Conservation (phyloP, 1,139 yeast species). For the Saccharomyces uvarum region DNA sequence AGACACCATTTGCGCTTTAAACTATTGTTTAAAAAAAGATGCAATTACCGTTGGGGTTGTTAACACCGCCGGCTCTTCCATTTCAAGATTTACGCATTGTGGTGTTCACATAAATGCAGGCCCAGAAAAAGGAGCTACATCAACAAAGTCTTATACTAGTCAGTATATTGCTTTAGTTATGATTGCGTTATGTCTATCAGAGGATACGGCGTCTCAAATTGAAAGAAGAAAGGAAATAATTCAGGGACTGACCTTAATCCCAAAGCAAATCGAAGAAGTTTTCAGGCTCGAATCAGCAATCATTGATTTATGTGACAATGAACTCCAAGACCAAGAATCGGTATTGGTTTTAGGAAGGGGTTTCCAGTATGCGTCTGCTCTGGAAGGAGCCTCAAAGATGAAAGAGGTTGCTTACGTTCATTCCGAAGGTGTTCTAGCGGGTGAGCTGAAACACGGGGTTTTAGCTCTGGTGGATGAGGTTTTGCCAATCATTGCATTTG, state of each 20-base stretch:
- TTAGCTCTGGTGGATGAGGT: slow-evolving; percentile 91
- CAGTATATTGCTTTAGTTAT: slow-evolving; percentile 95
- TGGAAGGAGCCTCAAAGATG: slow-evolving; percentile 96
- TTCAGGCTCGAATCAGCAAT: slow-evolving; percentile 66
- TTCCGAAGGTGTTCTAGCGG: slow-evolving; percentile 97
- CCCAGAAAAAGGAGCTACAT: slow-evolving; percentile 98
- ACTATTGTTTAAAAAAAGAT: slow-evolving; percentile 93
- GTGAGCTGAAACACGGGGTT: slow-evolving; percentile 97
- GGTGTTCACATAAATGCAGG: slow-evolving; percentile 99
- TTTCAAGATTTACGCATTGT: slow-evolving; percentile 93
- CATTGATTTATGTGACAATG: slow-evolving; percentile 63
- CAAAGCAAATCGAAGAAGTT: slow-evolving; percentile 75
- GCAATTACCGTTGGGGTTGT: slow-evolving; percentile 97
- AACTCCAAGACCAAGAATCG: slow-evolving; percentile 74
- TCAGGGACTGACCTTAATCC: slow-evolving; percentile 75
- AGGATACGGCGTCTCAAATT: slow-evolving; percentile 72
- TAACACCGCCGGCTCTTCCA: slow-evolving; percentile 87
- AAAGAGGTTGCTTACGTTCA: slow-evolving; percentile 98
- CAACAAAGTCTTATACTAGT: slow-evolving; percentile 97
- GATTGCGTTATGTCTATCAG: slow-evolving; percentile 90
- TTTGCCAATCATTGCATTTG: slow-evolving; percentile 90
- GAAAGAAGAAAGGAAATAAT: slow-evolving; percentile 80
- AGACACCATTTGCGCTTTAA: slow-evolving; percentile 90
- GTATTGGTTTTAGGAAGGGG: slow-evolving; percentile 92
- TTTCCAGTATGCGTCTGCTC: slow-evolving; percentile 91